Base-by-base conservation (phyloP, 2,329 filamentous ascomycete species). In the Cercospora sojina region DNA sequence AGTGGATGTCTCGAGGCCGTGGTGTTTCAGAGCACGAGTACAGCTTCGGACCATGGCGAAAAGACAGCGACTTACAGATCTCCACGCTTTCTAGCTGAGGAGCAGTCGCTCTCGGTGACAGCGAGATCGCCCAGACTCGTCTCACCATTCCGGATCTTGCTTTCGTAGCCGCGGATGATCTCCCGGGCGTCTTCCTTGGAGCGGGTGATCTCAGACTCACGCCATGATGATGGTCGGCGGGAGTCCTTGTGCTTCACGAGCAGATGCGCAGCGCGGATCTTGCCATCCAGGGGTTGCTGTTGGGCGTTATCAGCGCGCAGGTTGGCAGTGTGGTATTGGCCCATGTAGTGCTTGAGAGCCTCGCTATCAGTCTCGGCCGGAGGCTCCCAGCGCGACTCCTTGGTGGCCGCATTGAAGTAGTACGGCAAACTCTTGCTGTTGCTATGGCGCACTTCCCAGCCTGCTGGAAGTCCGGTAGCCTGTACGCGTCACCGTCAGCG, bases 371-470 rank as follows among this genome's bases (percentile, higher is more conserved):
- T 95, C 70, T 90, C 91, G 53, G 87, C 79, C 8, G 95, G 95
- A 3, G 95, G 94, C 78, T 98, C 95, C 95, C 95, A 99, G 81
- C 92, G 88, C 70, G 95, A 98, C 78, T 92, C 88, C 79, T 93
- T 94, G 70, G 92, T 91, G 73, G 82, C 83, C 55, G 90, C 84
- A 81, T 97, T 96, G 90, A 97, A 98, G 84, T 98, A 99, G 85
- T 99, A 99, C 41, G 95, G 95, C 38, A 98, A 90, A 82, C 96
- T 96, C 84, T 97, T 98, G 80, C 92, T 96, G 84, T 97, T 96
- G 80, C 92, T 97, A 83, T 96, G 92, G 79, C 95, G 92, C 77
- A 99, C 92, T 83, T 98, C 95, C 75, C 75, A 76, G 51, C 74
- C 75, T 38, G 75, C 64, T 55, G 74, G 75, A 53, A 77, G 68